phyloP scores from a whole-genome alignment of 2,329 filamentous ascomycete species.

The Aspergillus fijiensis region DNA sequence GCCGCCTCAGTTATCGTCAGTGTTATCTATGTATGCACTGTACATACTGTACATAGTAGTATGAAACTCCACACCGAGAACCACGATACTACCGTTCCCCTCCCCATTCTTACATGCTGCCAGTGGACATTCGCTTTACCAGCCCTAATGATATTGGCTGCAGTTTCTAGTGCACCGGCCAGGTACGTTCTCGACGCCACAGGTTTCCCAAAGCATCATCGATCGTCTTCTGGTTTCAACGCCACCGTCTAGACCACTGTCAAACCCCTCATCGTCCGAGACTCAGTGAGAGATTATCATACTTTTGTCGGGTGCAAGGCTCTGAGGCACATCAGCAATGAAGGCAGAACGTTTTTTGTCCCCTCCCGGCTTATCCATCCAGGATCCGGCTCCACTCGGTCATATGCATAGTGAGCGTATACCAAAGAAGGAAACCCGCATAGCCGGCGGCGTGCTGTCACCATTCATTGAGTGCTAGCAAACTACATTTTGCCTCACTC shows the following conservation, averaged over 20 bases:
- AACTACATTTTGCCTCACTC: background rate
- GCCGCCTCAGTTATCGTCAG: background rate
- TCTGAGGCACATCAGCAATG: background rate
- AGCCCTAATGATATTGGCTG: conserved; percentile 8
- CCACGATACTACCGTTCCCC: background rate
- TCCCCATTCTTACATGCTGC: conserved; percentile 6
- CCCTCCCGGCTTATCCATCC: background rate
- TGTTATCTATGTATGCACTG: background rate
- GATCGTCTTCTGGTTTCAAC: conserved; percentile 12
- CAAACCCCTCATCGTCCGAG: background rate
- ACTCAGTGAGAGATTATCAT: background rate
- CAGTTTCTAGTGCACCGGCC: conserved; percentile 14
- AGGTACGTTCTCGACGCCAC: conserved; percentile 19
- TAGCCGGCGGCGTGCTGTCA: background rate
- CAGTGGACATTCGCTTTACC: conserved; percentile 14
- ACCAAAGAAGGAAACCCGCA: conserved; percentile 4
- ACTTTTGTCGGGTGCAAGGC: background rate
- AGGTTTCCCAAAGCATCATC: conserved; percentile 14
- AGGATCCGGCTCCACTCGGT: background rate
- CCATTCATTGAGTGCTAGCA: background rate
- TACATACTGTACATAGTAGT: too few relatives aligned
- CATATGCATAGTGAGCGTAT: background rate
- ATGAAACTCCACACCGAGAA: background rate
- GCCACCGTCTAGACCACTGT: conserved; percentile 16
- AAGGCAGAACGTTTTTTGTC: background rate